Base-by-base conservation (phyloP, 208 protist genomes). In the Tritrichomonas musculus region DNA sequence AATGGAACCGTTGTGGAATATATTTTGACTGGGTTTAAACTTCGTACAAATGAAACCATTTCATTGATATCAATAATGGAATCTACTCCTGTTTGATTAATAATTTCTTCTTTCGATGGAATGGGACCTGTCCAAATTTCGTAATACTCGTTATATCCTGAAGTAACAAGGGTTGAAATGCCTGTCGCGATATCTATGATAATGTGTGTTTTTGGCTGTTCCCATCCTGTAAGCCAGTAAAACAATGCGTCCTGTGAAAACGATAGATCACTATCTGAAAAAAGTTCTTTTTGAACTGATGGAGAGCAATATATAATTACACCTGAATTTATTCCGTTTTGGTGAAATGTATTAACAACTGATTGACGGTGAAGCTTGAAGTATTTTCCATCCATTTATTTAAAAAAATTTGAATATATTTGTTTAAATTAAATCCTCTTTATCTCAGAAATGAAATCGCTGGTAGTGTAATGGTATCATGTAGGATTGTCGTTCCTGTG, bases 161-260 rank as follows among this genome's bases (percentile, higher is more conserved):
- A 27, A 57, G 41, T 88, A 88, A 47, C 33, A 41, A 88, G n/a
- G n/a, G n/a, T 88, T 57, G 77, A 60, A 39, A 57, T 41, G 20
- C 77, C 47, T 3, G 17, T 88, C 5, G 13, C 17, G 27, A 88
- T 57, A 47, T 88, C 77, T n/a, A 88, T 88, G n/a, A 33, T 57
- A 14, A 88, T 57, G 4, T 14, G 20, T 30, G 77, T 33, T 3
- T 53, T 22, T 53, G 77, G 77, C 17, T 60, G 53, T 5, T 57
- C 47, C 77, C 77, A 88, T 57, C 77, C 77, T 57, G 77, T 39
- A 17, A 88, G 20, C 77, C 77, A 88, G 30, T 57, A 88, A 47
- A 88, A 88, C 1, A 88, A 2, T 33, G 27, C 77, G 53, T 88
- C 77, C 44, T 88, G 77, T 39, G n/a, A 39, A 57, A 88, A 88